phyloP scores from a whole-genome alignment of 345 rosid species.

The Laguncularia racemosa region DNA sequence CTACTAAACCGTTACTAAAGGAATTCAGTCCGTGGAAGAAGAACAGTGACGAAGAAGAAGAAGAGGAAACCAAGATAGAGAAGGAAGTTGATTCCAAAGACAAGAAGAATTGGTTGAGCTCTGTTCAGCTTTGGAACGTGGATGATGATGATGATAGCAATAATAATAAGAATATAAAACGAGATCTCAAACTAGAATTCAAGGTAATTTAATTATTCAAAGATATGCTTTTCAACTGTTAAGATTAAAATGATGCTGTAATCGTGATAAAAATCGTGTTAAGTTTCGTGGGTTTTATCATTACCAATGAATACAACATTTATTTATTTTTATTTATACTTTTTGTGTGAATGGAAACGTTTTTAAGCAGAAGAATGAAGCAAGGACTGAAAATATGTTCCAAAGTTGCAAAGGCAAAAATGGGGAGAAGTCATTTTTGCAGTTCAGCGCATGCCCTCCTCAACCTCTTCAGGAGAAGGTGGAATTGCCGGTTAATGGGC shows the following conservation, averaged over 20 bases:
- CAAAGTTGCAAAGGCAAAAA: conserved; percentile 25
- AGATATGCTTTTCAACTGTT: neutral
- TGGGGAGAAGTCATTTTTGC: conserved; percentile 29
- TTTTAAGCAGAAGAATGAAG: conserved; percentile 17
- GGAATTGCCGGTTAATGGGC: conserved; percentile 26
- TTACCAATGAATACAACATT: neutral
- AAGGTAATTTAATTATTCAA: conserved; percentile 31
- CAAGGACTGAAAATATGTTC: conserved; percentile 17
- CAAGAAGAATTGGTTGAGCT: conserved; percentile 65
- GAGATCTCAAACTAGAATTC: conserved; percentile 28
- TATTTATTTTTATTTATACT: conserved; percentile 1
- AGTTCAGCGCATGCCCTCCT: conserved; percentile 25
- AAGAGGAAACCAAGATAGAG: conserved; percentile 13
- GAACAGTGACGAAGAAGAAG: conserved; percentile 18
- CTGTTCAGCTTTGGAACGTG: conserved; percentile 63
- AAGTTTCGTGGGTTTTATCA: no score
- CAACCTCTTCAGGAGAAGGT: conserved; percentile 16
- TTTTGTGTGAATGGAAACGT: no score
- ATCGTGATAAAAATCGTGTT: no score
- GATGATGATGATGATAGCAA: conserved; percentile 17
- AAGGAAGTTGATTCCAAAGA: conserved; percentile 38
- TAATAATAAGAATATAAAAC: conserved; percentile 19
- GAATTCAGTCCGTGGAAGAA: conserved; percentile 65
- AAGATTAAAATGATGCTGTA: neutral
- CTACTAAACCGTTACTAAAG: conserved; percentile 50